Evolutionary conservation across 208 protist species (phyloP), one percentile per base, ranked within the genome.

Genomic region (Vickermania ingenoplastis): DNA sequence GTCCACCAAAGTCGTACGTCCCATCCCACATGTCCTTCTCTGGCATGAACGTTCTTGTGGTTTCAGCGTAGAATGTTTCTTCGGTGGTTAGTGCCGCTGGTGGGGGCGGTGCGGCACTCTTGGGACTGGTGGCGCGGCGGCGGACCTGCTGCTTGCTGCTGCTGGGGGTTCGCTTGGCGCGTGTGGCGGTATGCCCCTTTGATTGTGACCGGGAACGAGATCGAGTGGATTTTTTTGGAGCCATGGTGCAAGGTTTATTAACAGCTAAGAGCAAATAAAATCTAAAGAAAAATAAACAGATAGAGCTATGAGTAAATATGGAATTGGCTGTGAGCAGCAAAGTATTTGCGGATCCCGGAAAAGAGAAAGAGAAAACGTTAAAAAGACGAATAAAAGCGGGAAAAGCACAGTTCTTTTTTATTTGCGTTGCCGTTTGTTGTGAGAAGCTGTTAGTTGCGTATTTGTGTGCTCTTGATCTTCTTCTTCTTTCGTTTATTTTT

Each of bases 1-100:
- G 73, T 3, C 92, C 92, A 17, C 74, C 77, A 65, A 97, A 97
- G 63, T 97, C 89, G 51, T 76, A 91, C 22, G 78, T 28, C 3
- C 82, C 86, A 53, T 72, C 48, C 83, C 86, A 90, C 31, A n/a
- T 52, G 58, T 93, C 86, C 61, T 79, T 85, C 64, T 94, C 81
- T 0, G 86, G 86, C 5, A 83, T 91, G 65, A 91, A 91, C 51
- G 63, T 79, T 57, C 67, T 65, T 52, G 75, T 65, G 30, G 77
- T 65, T n/a, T 59, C 45, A 5, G 73, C 41, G 52, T 80, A 64
- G 75, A 86, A 90, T 49, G 65, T 36, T 60, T 88, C 77, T 27
- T 84, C 75, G 13, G 72, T 61, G 0, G 72, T 84, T 29, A 74
- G 65, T 17, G 50, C 52, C 49, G n/a, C 24, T 11, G 51, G 51